Evolutionary conservation across 2,329 filamentous ascomycete genomes (phyloP).

Genomic region (Cordyceps fumosorosea): DNA sequence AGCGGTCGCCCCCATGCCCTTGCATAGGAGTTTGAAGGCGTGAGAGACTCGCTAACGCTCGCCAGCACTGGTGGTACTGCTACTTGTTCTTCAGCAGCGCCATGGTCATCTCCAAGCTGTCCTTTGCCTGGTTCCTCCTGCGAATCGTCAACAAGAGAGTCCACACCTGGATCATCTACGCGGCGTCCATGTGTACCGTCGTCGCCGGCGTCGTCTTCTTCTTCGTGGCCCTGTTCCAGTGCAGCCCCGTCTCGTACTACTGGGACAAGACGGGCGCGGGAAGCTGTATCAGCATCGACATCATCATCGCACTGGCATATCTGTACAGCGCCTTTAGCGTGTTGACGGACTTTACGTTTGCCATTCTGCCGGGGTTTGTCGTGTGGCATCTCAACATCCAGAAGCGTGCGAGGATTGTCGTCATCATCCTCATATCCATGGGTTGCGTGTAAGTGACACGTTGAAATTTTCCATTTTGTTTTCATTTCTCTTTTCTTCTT

Average conservation of each 20-base stretch:
- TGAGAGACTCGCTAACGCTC: constrained; percentile 6
- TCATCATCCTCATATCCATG: constrained; percentile 48
- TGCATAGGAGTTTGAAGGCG: too few species aligned
- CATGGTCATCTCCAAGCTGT: constrained; percentile 35
- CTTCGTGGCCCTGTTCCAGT: constrained; percentile 36
- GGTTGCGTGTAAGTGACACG: constrained; percentile 40
- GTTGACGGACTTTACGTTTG: constrained; percentile 44
- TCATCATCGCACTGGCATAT: constrained; percentile 46
- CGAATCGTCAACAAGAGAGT: constrained; percentile 30
- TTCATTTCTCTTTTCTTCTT: too few species aligned
- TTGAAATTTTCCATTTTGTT: too few species aligned
- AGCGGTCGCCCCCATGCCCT: too few species aligned
- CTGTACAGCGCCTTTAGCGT: constrained; percentile 44
- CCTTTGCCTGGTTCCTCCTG: constrained; percentile 36
- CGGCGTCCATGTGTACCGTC: constrained; percentile 28
- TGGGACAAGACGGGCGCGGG: constrained; percentile 31
- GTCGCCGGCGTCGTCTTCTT: constrained; percentile 34
- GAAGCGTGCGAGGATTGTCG: constrained; percentile 40
- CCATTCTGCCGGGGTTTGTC: constrained; percentile 46
- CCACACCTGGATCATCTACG: constrained; percentile 31
- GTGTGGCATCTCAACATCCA: constrained; percentile 51
- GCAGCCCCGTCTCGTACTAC: constrained; percentile 33
- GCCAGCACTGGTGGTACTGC: constrained; percentile 32
- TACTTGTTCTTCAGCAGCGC: constrained; percentile 30
- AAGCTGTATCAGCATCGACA: constrained; percentile 31